Evolutionary conservation across 257 asterid genomes (phyloP).

Genomic region (Cordia subcordata): DNA sequence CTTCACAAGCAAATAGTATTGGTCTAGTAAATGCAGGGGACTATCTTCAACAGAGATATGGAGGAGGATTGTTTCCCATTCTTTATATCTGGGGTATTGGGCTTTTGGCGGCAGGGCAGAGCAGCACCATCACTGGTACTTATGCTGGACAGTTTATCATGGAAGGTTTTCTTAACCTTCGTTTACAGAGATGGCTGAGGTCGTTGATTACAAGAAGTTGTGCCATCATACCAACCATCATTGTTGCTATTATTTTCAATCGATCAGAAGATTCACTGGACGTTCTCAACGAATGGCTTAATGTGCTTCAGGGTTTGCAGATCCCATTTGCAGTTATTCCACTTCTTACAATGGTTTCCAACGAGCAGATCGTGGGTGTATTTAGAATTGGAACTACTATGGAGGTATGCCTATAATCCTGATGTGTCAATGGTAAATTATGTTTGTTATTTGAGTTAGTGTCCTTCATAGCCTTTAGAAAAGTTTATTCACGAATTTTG

Average conservation of each 20-base stretch:
- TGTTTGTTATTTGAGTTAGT: no score
- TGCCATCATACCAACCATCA: slow-evolving; percentile 57
- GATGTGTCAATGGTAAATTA: neutral
- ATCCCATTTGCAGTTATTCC: slow-evolving; percentile 75
- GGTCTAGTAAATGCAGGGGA: slow-evolving; percentile 68
- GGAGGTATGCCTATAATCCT: slow-evolving; percentile 33
- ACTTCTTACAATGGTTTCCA: slow-evolving; percentile 55
- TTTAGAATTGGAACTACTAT: slow-evolving; percentile 51
- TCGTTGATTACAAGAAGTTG: slow-evolving; percentile 70
- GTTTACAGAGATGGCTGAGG: slow-evolving; percentile 61
- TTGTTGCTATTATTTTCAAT: slow-evolving; percentile 59
- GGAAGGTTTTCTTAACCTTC: slow-evolving; percentile 67
- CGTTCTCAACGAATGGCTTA: slow-evolving; percentile 61
- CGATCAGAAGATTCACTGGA: slow-evolving; percentile 60
- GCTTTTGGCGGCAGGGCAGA: slow-evolving; percentile 74
- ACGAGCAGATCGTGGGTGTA: slow-evolving; percentile 56
- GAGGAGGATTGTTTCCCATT: slow-evolving; percentile 51
- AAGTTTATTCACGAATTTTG: no score
- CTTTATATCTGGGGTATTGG: slow-evolving; percentile 73
- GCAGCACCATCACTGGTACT: slow-evolving; percentile 76
- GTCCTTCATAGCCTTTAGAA: no score
- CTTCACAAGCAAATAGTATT: slow-evolving; percentile 34
- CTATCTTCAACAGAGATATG: slow-evolving; percentile 56
- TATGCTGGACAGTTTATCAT: slow-evolving; percentile 81
- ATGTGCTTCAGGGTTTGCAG: slow-evolving; percentile 72